phyloP scores from a whole-genome alignment of 2,329 filamentous ascomycete species.

The Diaporthe citri region DNA sequence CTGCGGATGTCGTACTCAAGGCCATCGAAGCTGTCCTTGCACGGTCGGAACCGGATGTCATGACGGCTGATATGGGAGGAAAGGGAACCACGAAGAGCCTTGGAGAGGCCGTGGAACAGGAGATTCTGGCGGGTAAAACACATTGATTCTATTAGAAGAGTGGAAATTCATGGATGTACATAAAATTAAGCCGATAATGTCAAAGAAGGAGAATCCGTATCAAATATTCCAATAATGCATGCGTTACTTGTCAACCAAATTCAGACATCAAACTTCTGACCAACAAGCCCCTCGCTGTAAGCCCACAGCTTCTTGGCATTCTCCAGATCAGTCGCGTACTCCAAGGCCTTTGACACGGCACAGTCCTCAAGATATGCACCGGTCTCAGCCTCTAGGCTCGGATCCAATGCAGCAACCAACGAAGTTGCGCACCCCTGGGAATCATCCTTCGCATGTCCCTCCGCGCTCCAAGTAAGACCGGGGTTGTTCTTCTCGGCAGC shows the following conservation, averaged over 20 bases:
- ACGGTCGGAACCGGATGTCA: conserved; percentile 61
- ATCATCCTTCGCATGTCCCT: conserved; percentile 39
- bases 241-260: accelerated
- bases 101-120: conserved; percentile 62
- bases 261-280: conserved; percentile 37
- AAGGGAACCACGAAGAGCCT: conserved; percentile 68
- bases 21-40: conserved; percentile 70
- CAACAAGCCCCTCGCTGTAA: conserved; percentile 46
- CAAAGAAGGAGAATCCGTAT: accelerated
- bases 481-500: conserved; percentile 17
- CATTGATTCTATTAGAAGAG: background rate
- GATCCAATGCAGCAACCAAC: conserved; percentile 28
- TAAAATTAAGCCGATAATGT: background rate
- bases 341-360: background rate
- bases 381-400: background rate
- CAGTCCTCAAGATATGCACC: conserved; percentile 28
- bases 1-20: conserved; percentile 68
- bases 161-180: background rate
- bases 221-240: background rate
- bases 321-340: conserved; percentile 46
- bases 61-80: conserved; percentile 72
- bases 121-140: conserved; percentile 41
- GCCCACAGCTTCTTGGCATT: conserved; percentile 57
- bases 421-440: conserved; percentile 46
- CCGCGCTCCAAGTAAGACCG: background rate